phyloP scores from a whole-genome alignment of 176 grass and related monocot species.

The Carex myosuroides region DNA sequence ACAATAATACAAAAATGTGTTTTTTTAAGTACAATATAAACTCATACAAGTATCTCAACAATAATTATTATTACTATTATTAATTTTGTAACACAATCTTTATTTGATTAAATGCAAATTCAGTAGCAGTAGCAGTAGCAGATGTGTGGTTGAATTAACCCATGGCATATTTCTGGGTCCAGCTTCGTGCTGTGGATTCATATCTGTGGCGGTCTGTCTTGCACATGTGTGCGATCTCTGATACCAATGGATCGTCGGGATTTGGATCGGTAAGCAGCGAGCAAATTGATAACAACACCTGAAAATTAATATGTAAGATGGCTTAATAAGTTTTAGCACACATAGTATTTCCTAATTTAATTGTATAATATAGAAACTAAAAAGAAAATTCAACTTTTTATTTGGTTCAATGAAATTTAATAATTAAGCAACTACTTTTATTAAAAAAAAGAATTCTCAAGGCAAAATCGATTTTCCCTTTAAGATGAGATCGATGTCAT shows the following conservation, averaged over 20 bases:
- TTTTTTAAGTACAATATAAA: neutral
- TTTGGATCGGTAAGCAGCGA: constrained; percentile 79
- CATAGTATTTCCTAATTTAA: neutral
- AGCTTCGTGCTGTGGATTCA: constrained; percentile 53
- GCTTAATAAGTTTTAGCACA: neutral
- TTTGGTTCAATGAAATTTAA: no score
- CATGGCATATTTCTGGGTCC: constrained; percentile 84
- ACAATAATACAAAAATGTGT: neutral
- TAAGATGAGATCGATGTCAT: no score
- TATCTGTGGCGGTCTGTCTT: constrained; percentile 58
- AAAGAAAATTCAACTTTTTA: no score
- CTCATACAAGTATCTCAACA: neutral
- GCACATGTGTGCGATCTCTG: constrained; percentile 91
- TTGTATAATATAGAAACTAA: no score
- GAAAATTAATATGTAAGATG: neutral
- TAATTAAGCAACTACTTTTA: no score
- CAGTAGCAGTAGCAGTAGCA: neutral
- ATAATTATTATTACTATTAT: neutral
- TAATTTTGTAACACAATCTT: neutral
- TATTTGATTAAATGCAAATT: constrained; percentile 8
- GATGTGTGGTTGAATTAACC: constrained; percentile 24
- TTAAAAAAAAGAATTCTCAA: no score
- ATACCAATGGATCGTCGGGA: constrained; percentile 69
- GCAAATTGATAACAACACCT: constrained; percentile 73
- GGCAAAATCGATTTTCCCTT: no score